Conservation (phyloP, 2,329 filamentous ascomycete species). For the Aspergillus pseudoglaucus region DNA sequence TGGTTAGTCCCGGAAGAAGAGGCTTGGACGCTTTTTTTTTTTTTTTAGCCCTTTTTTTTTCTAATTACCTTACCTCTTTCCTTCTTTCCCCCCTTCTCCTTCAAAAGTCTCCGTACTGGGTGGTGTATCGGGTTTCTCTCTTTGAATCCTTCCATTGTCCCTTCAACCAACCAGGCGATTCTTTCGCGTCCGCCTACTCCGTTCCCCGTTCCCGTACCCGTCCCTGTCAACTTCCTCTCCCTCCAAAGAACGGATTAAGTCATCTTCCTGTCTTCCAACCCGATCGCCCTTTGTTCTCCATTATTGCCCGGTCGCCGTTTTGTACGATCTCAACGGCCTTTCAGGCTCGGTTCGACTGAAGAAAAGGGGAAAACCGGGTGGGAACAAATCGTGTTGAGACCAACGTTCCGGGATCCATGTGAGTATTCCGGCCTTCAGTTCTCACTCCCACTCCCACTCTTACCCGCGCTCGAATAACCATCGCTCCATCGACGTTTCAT, state of each 20-base stretch:
- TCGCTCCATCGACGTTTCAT: background rate
- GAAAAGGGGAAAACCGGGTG: background rate
- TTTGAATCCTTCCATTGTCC: constrained; percentile 3
- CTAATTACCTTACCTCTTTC: constrained; percentile 5
- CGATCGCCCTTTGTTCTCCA: constrained; percentile 1
- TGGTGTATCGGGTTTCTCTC: background rate
- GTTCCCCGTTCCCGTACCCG: constrained; percentile 1
- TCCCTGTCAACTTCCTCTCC: constrained; percentile 3
- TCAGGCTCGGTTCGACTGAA: background rate
- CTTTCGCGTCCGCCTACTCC: background rate
- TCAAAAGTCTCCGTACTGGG: background rate
- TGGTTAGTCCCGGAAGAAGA: constrained; percentile 13
- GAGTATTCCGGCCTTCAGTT: background rate
- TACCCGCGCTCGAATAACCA: background rate
- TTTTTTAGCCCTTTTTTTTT: constrained; percentile 6
- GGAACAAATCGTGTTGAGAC: background rate
- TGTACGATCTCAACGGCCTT: background rate
- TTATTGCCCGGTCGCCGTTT: constrained; percentile 2
- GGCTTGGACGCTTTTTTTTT: constrained; percentile 10
- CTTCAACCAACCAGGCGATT: constrained; percentile 3
- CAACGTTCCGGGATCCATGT: background rate
- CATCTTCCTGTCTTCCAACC: constrained; percentile 3
- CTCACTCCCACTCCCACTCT: too few species aligned
- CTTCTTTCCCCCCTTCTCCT: constrained; percentile 2
- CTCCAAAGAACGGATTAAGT: constrained; percentile 3